phyloP scores from a whole-genome alignment of 148 eudicot genomes.

The Vaccinium corymbosum region DNA sequence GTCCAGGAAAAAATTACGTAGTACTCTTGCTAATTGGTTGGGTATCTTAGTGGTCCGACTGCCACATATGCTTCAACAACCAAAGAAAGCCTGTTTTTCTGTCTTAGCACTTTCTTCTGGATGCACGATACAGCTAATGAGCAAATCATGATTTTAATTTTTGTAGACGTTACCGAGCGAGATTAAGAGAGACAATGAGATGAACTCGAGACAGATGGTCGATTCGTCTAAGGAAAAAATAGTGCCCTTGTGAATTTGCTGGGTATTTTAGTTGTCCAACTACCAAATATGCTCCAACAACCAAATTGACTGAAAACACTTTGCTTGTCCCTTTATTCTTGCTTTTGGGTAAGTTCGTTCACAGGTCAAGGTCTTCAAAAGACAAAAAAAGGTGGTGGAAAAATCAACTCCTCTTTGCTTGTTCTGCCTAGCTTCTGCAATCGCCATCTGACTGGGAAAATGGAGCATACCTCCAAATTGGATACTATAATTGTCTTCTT shows the following conservation, averaged over 20 bases:
- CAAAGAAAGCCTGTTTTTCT: too few species aligned
- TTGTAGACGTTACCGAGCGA: too few species aligned
- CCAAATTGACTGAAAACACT: not conserved
- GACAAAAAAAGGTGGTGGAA: not conserved
- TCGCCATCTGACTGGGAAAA: conserved; percentile 4
- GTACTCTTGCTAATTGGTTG: not conserved
- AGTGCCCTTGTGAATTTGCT: not conserved
- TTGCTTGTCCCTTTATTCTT: not conserved
- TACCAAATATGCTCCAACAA: not conserved
- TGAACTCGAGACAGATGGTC: not conserved
- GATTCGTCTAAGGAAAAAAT: not conserved
- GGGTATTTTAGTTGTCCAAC: not conserved
- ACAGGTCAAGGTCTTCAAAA: not conserved
- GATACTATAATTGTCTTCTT: not conserved
- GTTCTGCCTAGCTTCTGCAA: not conserved
- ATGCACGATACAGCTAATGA: not conserved
- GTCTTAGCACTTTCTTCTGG: not conserved
- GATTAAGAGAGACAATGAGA: too few species aligned
- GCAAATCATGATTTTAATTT: not conserved
- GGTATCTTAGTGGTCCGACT: not conserved
- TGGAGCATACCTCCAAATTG: conserved; percentile 8
- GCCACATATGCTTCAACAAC: not conserved
- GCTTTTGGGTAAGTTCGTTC: not conserved
- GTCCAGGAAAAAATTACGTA: too few species aligned
- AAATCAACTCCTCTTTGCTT: not conserved